Base-by-base conservation (phyloP, 2,329 filamentous ascomycete species). In the Penicillium sp. region DNA sequence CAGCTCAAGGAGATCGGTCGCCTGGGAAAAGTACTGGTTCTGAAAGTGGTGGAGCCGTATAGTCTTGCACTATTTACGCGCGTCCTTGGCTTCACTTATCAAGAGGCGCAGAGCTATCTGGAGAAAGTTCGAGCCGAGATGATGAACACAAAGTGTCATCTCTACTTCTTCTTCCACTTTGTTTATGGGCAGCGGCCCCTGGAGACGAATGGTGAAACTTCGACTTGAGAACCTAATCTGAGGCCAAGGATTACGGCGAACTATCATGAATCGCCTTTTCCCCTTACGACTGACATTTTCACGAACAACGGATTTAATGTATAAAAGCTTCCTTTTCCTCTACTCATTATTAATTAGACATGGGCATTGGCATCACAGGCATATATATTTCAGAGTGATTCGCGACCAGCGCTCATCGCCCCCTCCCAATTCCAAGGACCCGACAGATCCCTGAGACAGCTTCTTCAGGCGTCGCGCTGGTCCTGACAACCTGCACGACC, bases 61-160 rank as follows among this genome's bases (percentile, higher is more conserved):
- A 69, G 70, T 4, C 62, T 77, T 14, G 74, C 73, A 4, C 65
- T 76, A 10, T 75, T 74, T 52, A 77, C 74, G 6, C 65, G 73
- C 6, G 65, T 75, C 1, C 60, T 75, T 11, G 73, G 73, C 1
- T 70, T 67, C 58, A 54, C 65, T 0, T 68, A 61, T 13, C 71
- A 73, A 33, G 67, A 74, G 14, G 68, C 71, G 7, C 66, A 67
- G 33, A 63, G 64, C 19, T 68, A 65, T 39, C 65, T 71, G 61
- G 59, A 70, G 5, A 66, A 66, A 51, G 69, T 70, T 27, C 68
- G 67, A 19, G 56, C 57, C 5, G 70, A 73, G 49, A 46, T 71
- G 26, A 49, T 68, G 26, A 63, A 57, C 47, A 53, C 49, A 14
- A 63, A 63, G 19, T 56, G 63, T 21, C 71, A 73, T 59, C 57